Evolutionary conservation across 2,329 filamentous ascomycete species (phyloP), one percentile per base, ranked within the genome.

Genomic region (Sclerotinia trifoliorum): DNA sequence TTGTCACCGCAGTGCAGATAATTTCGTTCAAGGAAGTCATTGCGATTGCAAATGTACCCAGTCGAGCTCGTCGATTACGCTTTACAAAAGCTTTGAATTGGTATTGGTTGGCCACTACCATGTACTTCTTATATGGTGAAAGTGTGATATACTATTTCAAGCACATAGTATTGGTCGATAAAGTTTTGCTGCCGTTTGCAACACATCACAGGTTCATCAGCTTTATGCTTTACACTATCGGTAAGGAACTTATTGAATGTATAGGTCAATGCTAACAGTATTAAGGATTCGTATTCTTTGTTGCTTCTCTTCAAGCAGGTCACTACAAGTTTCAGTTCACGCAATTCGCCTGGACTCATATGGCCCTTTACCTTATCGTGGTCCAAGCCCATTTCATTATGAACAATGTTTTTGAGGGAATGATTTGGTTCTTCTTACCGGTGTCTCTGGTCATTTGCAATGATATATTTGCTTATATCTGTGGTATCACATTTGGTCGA

Each of bases 81-180:
- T 96, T 96, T 75, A 97, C 94, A 73, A 97, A 97, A 83, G 93
- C 92, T 73, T 83, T 99, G 75, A 98, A 98, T 81, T 99, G 95
- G 95, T 99, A 99, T 80, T 99, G 96, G 83, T 85, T 99, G 66
- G 95, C 93, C n/a, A 93, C 92, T 35, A 97, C 94, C 74, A 98
- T 99, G 94, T 99, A 99, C 84, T 99, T 97, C 75, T 84, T 99
- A 63, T 99, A 99, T 78, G 95, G 95, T 77, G 95, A 99, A 82
- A 97, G 93, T 76, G 94, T 99, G 77, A 97, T 99, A 77, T 99
- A 99, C 83, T 99, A 99, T 82, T 99, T 99, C 82, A 99, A 99
- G 85, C 95, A 99, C 79, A 94, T 99, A 73, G 89, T 99, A 55
- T 83, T 99, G 69, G 94, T 99, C 57, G 95, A 99, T 81, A 92